Percentiles rank a stretch among this genome's conserved stretches.
Conservation (phyloP, 345 rosid genomes). For the Pistacia vera region DNA sequence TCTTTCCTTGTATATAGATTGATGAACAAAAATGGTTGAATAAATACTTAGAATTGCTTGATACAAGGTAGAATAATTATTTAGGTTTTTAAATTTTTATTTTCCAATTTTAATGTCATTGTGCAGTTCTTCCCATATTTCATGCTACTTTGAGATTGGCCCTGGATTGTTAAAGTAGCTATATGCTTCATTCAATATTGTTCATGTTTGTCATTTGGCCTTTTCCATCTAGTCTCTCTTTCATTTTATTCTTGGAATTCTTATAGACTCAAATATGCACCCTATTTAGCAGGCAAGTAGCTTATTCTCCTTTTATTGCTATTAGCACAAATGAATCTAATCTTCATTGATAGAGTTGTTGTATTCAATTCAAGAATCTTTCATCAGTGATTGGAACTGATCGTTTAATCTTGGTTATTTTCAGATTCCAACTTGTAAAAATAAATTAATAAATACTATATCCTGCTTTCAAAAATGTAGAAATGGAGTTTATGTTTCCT, state of each 20-base stretch:
- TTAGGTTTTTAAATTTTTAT: no score
- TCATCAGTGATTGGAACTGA: no score
- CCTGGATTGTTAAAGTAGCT: not conserved
- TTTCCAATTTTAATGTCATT: not conserved
- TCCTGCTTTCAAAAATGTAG: not conserved
- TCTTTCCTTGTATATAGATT: not conserved
- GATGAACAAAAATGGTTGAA: no score
- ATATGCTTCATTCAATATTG: not conserved
- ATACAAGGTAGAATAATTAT: no score
- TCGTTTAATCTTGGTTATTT: not conserved
- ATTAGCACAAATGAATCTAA: not conserved
- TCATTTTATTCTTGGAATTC: not conserved
- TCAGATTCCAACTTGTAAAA: not conserved
- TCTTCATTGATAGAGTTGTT: not conserved
- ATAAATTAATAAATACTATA: not conserved
- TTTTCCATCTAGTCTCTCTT: not conserved
- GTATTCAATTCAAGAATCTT: not conserved
- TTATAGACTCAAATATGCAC: not conserved
- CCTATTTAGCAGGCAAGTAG: not conserved
- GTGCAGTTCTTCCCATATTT: not conserved
- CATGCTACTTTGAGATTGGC: slow-evolving; percentile 4
- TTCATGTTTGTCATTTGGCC: not conserved
- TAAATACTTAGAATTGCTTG: no score
- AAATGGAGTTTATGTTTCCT: no score
- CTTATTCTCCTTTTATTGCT: slow-evolving; percentile 6